Conservation (phyloP, 2,329 filamentous ascomycete genomes). For the Hypoxylon sp. region DNA sequence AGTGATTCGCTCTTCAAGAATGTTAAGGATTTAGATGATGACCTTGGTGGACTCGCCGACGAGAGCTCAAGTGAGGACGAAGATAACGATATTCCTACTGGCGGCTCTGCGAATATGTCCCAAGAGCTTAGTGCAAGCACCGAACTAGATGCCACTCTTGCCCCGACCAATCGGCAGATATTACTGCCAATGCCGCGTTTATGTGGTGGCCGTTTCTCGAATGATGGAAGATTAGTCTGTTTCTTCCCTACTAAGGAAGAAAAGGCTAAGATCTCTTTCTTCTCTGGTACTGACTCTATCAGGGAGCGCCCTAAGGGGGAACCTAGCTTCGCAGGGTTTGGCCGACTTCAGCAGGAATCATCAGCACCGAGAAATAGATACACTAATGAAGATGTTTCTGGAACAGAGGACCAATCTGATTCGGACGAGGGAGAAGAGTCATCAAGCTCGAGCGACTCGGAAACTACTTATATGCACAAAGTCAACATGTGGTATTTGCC, state of each 20-base stretch:
- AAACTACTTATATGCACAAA: constrained; percentile 74
- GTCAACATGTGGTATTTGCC: constrained; percentile 71
- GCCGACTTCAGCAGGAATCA: constrained; percentile 67
- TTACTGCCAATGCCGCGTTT: constrained; percentile 70
- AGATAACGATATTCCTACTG: constrained; percentile 70
- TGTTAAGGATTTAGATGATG: constrained; percentile 74
- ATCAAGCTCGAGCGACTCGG: constrained; percentile 72
- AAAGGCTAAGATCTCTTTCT: constrained; percentile 66
- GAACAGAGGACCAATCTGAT: constrained; percentile 66
- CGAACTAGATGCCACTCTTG: constrained; percentile 68
- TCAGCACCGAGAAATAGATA: constrained; percentile 64
- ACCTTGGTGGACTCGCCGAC: constrained; percentile 71
- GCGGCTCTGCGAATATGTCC: constrained; percentile 72
- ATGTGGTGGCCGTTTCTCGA: constrained; percentile 74
- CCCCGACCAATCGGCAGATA: constrained; percentile 66
- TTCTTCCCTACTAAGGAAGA: constrained; percentile 80
- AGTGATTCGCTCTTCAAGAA: constrained; percentile 75
- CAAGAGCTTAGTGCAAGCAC: constrained; percentile 71
- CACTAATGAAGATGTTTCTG: constrained; percentile 65
- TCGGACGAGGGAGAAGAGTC: constrained; percentile 65
- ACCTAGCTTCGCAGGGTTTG: constrained; percentile 71
- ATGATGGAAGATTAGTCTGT: constrained; percentile 74
- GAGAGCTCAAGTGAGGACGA: constrained; percentile 91
- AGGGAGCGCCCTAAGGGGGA: constrained; percentile 68
- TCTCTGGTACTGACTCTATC: constrained; percentile 62